Evolutionary conservation across 495 filamentous ascomycete genomes (phyloP).

Genomic region (Bacidia rubella): DNA sequence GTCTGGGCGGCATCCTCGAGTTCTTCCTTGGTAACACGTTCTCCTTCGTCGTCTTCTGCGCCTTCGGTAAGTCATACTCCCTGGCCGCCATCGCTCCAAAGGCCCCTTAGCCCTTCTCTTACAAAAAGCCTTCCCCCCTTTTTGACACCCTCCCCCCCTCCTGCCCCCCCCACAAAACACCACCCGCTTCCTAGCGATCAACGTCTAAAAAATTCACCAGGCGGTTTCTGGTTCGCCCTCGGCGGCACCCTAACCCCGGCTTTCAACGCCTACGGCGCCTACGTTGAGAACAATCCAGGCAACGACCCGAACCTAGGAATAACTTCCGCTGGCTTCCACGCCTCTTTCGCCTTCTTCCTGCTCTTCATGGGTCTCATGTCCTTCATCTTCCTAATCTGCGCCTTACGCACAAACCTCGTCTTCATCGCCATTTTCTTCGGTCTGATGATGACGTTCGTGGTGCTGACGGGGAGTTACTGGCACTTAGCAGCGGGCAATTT

Average conservation of each 20-base stretch:
- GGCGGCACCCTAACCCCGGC: conserved; percentile 30
- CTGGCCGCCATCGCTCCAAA: neutral
- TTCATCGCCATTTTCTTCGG: conserved; percentile 46
- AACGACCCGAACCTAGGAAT: conserved; percentile 23
- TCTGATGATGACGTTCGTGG: conserved; percentile 37
- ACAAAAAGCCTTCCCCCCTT: neutral
- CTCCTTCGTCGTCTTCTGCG: conserved; percentile 44
- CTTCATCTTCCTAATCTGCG: conserved; percentile 44
- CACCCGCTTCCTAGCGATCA: neutral
- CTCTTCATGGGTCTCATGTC: conserved; percentile 46
- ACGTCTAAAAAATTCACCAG: conserved; percentile 10
- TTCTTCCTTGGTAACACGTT: conserved; percentile 66
- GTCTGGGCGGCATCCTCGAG: conserved; percentile 50
- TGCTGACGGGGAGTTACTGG: conserved; percentile 40
- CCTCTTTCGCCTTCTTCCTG: conserved; percentile 35
- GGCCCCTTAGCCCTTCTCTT: neutral
- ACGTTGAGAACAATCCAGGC: conserved; percentile 15
- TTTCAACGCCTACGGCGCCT: conserved; percentile 33
- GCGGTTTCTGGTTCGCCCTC: conserved; percentile 45
- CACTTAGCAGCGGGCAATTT: conserved; percentile 20
- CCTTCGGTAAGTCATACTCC: conserved; percentile 24
- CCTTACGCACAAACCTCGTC: conserved; percentile 46
- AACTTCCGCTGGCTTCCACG: conserved; percentile 26
- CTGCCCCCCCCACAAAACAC: neutral
- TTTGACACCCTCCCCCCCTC: neutral